Percentiles rank a stretch among this genome's conserved stretches.
Conservation (phyloP, 495 filamentous ascomycete genomes). For the Daldinia childiae region DNA sequence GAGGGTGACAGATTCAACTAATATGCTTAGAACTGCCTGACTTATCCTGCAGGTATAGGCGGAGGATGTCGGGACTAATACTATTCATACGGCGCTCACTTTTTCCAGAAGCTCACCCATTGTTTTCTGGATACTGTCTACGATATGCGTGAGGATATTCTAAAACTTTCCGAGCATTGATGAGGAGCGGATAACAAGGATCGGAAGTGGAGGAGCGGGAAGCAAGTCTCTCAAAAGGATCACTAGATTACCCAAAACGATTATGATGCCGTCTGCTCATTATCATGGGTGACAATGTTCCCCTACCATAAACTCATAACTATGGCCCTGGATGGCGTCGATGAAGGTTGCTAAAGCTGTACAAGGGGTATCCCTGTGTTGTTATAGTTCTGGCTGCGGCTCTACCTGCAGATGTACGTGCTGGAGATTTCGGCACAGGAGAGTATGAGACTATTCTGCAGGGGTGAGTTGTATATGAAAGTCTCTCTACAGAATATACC, state of each 20-base stretch:
- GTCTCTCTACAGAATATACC: not conserved
- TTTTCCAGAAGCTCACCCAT: conserved; percentile 27
- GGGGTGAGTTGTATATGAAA: not conserved
- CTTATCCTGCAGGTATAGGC: not conserved
- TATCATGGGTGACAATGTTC: conserved; percentile 9
- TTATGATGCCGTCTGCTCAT: conserved; percentile 22
- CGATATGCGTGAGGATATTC: conserved; percentile 23
- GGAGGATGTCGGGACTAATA: conserved; percentile 33
- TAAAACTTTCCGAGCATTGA: conserved; percentile 21
- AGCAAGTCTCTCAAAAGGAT: conserved; percentile 45
- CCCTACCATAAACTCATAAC: conserved; percentile 4
- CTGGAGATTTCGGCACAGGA: conserved; percentile 13
- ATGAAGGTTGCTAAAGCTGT: conserved; percentile 17
- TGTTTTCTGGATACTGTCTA: conserved; percentile 23
- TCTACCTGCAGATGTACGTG: conserved; percentile 20
- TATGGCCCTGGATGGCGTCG: conserved; percentile 1
- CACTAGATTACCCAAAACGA: conserved; percentile 34
- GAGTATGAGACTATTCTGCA: not conserved
- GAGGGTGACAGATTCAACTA: not conserved
- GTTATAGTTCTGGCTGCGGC: conserved; percentile 23
- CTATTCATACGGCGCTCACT: conserved; percentile 18
- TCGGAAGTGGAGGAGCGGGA: conserved; percentile 46
- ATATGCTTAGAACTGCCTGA: not conserved
- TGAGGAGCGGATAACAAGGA: conserved; percentile 45
- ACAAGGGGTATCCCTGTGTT: conserved; percentile 30